Evolutionary conservation across 208 protist species (phyloP).

Genomic region (Trichomonas gallinae): DNA sequence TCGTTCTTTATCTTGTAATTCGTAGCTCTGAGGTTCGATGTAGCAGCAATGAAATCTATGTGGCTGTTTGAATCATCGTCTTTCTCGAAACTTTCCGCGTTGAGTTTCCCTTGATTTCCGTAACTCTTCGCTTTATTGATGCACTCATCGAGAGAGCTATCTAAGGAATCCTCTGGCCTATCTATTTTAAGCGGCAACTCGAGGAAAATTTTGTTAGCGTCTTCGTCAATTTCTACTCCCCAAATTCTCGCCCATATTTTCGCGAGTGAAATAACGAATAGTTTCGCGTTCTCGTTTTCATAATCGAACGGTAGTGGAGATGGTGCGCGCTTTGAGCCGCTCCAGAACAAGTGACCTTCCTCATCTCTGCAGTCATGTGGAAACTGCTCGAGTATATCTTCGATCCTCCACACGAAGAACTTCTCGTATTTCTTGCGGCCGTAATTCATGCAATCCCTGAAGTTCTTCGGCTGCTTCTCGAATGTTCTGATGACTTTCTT

Average conservation of each 20-base stretch:
- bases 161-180: neutral
- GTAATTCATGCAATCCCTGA: slow-evolving; percentile 74
- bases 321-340: slow-evolving; percentile 32
- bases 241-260: slow-evolving; percentile 28
- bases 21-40: slow-evolving; percentile 48
- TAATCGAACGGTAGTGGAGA: slow-evolving; percentile 3
- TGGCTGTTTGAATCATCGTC: slow-evolving; percentile 60
- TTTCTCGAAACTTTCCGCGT: slow-evolving; percentile 47
- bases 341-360: slow-evolving; percentile 4
- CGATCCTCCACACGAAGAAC: slow-evolving; percentile 77
- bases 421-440: slow-evolving; percentile 80
- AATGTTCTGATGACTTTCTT: neutral
- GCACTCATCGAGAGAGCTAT: neutral
- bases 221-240: neutral
- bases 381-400: slow-evolving; percentile 88
- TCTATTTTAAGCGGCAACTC: neutral
- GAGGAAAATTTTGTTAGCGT: neutral
- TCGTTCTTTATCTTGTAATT: slow-evolving; percentile 45
- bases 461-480: slow-evolving; percentile 46
- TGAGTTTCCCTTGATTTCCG: slow-evolving; percentile 33
- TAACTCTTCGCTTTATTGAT: neutral
- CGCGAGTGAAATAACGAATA: slow-evolving; percentile 26
- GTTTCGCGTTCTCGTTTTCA: neutral
- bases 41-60: slow-evolving; percentile 47
- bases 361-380: slow-evolving; percentile 74